These are phyloP conservation scores for Stygiomarasmius scandens DNA, from an alignment of 1,284 basidiomycete species.

Conservation along the genomic window DNA sequence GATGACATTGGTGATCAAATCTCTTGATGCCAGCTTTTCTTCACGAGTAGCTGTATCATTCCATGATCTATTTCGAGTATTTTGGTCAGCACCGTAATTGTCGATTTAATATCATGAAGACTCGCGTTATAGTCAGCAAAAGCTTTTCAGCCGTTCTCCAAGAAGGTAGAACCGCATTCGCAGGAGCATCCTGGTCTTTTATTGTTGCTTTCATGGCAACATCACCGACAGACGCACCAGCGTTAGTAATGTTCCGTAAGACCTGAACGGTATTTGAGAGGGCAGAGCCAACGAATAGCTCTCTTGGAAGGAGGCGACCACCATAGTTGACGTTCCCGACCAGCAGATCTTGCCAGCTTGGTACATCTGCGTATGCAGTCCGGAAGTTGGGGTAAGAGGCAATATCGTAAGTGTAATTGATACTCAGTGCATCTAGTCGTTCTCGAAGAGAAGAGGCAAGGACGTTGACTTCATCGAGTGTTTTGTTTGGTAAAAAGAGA, in stretches of 20 bases:
- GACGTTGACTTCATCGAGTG: neutral
- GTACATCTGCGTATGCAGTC: neutral
- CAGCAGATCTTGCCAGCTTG: neutral
- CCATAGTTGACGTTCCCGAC: conserved; percentile 9
- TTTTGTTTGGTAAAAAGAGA: conserved; percentile 2
- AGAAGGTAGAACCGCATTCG: conserved; percentile 21
- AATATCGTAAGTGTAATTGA: neutral
- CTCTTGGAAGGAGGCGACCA: conserved; percentile 16
- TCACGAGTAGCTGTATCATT: neutral
- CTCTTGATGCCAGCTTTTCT: conserved; percentile 12
- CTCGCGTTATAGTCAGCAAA: no score
- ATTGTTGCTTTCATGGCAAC: conserved; percentile 15
- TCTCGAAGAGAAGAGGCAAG: neutral
- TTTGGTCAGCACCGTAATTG: neutral
- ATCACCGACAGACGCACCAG: conserved; percentile 13
- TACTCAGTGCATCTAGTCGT: conserved; percentile 8
- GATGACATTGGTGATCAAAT: no score
- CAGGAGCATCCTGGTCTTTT: conserved; percentile 14
- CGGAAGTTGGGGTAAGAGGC: neutral
- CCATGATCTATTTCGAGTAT: neutral
- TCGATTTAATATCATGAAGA: neutral
- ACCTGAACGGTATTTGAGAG: conserved; percentile 10
- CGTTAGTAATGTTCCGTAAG: conserved; percentile 14
- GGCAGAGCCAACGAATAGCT: conserved; percentile 10
- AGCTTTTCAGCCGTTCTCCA: conserved; percentile 19